Evolutionary conservation across 1,284 basidiomycete genomes (phyloP).

Genomic region (Ganoderma sinense): DNA sequence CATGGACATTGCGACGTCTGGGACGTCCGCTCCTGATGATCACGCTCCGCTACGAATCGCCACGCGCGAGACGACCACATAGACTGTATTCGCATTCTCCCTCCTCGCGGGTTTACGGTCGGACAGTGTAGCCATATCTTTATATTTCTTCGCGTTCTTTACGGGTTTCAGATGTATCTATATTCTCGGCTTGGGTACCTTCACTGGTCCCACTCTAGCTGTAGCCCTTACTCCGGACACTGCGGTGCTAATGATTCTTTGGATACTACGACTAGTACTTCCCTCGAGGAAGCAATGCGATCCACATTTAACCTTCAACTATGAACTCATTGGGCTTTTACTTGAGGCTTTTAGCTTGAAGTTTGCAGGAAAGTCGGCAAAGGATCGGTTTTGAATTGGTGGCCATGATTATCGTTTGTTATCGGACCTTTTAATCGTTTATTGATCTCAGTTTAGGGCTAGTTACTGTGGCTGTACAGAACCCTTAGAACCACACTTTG

Average conservation of each 20-base stretch:
- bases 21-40: slow-evolving; percentile 6
- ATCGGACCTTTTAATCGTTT: no score
- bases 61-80: slow-evolving; percentile 4
- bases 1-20: not conserved
- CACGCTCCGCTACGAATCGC: slow-evolving; percentile 13
- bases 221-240: slow-evolving; percentile 12
- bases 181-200: slow-evolving; percentile 5
- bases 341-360: no score
- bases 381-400: no score
- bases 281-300: not conserved
- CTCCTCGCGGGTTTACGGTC: not conserved
- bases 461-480: not conserved
- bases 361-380: no score
- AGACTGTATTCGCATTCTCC: slow-evolving; percentile 14
- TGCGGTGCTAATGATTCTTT: slow-evolving; percentile 4
- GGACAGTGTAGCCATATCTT: slow-evolving; percentile 25
- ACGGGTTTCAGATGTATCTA: slow-evolving; percentile 19
- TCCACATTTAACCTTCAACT: not conserved
- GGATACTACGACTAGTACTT: not conserved
- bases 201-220: not conserved
- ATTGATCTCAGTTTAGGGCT: not conserved
- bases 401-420: no score
- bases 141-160: slow-evolving; percentile 18
- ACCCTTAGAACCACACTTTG: not conserved
- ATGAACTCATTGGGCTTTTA: not conserved